Base-by-base conservation (phyloP, 345 rosid genomes). In the Eucalyptus paniculata region DNA sequence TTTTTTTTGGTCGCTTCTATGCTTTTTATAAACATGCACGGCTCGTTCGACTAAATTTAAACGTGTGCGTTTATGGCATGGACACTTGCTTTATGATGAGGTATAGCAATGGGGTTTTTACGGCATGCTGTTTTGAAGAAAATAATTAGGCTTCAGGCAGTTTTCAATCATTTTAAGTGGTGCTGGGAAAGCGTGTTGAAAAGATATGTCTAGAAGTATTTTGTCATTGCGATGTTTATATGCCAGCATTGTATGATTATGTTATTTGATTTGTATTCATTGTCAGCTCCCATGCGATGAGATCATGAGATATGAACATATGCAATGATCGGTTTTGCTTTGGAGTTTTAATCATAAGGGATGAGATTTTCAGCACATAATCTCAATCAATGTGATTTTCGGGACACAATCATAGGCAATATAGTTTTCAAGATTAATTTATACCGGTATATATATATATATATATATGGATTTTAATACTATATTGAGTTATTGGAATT, bases 311-410 rank as follows among this genome's bases (percentile, higher is more conserved):
- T 56, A 56, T 56, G 62, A 56, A 56, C 30, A 28, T 60, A 60
- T 26, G n/a, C 34, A 28, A 13, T 62, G 32, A 12, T 4, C 0
- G 5, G 16, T 30, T 62, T 62, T 30, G 16, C 4, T 28, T 6
- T 0, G 16, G 18, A 30, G 69, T 28, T 62, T 13, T 30, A 4
- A 60, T 28, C 0, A 11, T 28, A 13, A 6, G 0, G 0, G 2
- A 28, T 28, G 32, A 12, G 4, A 62, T 62, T 28, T 62, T 62
- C 0, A 62, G 8, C 8, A 6, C 4, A 13, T 60, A 28, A 60
- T 0, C 34, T 60, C 0, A 28, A 60, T 15, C 0, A 1, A 30
- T 65, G 21, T 65, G 37, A n/a, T 65, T n/a, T 65, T n/a, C 0
- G 3, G 0, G 12, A n/a, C 21, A 65, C 3, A 65, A 65, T n/a